Percentiles rank a stretch among this genome's conserved stretches.
Evolutionary conservation across 2,329 filamentous ascomycete genomes (phyloP).

Genomic region (Daldinia eschscholtzii): DNA sequence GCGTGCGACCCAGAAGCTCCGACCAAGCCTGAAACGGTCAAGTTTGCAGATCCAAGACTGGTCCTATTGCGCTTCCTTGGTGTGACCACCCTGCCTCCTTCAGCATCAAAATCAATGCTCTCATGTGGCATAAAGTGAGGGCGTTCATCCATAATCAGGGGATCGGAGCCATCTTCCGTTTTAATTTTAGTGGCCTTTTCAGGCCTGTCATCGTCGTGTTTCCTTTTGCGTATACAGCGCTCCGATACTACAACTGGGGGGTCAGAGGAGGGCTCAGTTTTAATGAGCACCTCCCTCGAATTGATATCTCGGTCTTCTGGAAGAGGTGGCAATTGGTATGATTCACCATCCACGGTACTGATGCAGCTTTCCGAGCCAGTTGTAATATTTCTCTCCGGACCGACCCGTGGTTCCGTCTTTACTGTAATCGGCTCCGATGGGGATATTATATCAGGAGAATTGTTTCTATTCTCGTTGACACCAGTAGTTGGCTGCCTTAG

Average conservation of each 20-base stretch:
- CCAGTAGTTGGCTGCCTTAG: conserved; percentile 14
- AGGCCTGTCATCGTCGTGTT: conserved; percentile 49
- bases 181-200: conserved; percentile 57
- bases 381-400: conserved; percentile 24
- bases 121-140: conserved; percentile 60
- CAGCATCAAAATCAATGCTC: conserved; percentile 71
- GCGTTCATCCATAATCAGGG: conserved; percentile 47
- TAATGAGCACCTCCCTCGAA: conserved; percentile 51
- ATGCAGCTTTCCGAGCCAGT: conserved; percentile 16
- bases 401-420: background rate
- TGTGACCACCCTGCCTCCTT: conserved; percentile 59
- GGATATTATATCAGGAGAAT: conserved; percentile 3
- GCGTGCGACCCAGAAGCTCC: background rate
- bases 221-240: conserved; percentile 63
- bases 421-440: background rate
- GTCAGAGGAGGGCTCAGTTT: conserved; percentile 68
- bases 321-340: conserved; percentile 51
- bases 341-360: conserved; percentile 24
- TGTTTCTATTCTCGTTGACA: background rate
- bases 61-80: conserved; percentile 55
- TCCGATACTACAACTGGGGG: conserved; percentile 64
- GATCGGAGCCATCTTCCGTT: conserved; percentile 56
- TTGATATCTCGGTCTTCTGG: conserved; percentile 32
- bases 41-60: conserved; percentile 25
- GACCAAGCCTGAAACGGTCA: background rate